Percentiles rank a stretch among this genome's conserved stretches.
Conservation (phyloP, 106 monocot genomes). For the Allium sativum region DNA sequence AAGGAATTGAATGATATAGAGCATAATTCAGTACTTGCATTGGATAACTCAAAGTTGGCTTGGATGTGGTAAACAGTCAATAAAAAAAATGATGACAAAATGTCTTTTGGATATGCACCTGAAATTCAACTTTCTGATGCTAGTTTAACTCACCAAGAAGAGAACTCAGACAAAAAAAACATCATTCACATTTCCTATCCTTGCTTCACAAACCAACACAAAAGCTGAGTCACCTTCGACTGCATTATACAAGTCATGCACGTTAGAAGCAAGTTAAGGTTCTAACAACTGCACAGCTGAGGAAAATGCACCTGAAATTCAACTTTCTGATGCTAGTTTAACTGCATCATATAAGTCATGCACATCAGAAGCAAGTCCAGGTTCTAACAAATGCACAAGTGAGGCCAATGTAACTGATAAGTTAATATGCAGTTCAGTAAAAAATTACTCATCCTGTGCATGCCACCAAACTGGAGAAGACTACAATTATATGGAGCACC, state of each 20-base stretch:
- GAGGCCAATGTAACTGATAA: not conserved
- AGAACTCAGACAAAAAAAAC: conserved; percentile 13
- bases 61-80: not conserved
- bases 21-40: not conserved
- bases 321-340: too few relatives aligned
- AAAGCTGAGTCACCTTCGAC: not conserved
- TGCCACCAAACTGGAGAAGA: conserved; percentile 14
- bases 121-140: conserved; percentile 14
- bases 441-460: too few relatives aligned
- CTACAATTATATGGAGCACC: conserved; percentile 9
- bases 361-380: too few relatives aligned
- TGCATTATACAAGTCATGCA: too few relatives aligned
- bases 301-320: too few relatives aligned
- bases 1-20: not conserved
- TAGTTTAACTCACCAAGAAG: conserved; percentile 8
- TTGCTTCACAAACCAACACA: not conserved
- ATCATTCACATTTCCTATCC: conserved; percentile 28
- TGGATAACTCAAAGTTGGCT: not conserved
- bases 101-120: conserved; percentile 23
- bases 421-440: too few relatives aligned
- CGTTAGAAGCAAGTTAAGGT: too few relatives aligned
- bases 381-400: not conserved
- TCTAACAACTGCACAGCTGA: too few relatives aligned
- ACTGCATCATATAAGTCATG: too few relatives aligned
- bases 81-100: conserved; percentile 1